Percentiles rank a stretch among this genome's conserved stretches.
phyloP scores from a whole-genome alignment of 78 protist genomes.

The Pelomyxa schiedti region DNA sequence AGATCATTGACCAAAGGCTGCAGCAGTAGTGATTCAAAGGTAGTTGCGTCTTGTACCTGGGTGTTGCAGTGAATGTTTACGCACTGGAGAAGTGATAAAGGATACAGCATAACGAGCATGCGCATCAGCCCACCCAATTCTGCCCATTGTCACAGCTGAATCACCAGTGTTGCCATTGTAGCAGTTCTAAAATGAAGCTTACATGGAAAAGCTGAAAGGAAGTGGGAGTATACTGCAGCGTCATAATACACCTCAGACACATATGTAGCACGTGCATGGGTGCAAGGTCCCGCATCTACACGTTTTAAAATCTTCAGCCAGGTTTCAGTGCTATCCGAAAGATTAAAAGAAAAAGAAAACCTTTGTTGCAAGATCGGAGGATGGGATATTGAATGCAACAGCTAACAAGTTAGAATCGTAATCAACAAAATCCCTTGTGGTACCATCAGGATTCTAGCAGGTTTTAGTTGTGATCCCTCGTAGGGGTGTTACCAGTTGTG shows the following conservation, averaged over 20 bases:
- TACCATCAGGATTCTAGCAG: conserved; percentile 11
- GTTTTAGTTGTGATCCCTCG: no score
- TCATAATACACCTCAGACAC: conserved; percentile 17
- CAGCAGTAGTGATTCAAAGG: background rate
- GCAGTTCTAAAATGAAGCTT: no score
- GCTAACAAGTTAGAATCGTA: conserved; percentile 12
- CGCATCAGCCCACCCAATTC: conserved; percentile 15
- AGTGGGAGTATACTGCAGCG: no score
- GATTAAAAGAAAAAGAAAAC: no score
- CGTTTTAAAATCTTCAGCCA: background rate
- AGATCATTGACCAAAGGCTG: conserved; percentile 8
- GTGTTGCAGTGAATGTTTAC: no score
- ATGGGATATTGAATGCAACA: background rate
- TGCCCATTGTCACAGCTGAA: conserved; percentile 11
- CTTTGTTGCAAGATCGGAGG: no score
- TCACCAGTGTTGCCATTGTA: conserved; percentile 17
- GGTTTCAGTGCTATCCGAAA: no score
- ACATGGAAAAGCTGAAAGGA: no score
- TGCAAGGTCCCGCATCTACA: conserved; percentile 5
- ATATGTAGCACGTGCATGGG: background rate
- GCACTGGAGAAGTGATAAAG: no score
- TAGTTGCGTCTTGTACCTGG: no score
- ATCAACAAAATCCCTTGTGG: conserved; percentile 9
- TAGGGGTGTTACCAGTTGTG: no score
- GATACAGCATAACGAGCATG: background rate